Conservation (phyloP, 371 early-diverging fungal genomes). For the Catenaria anguillulae region DNA sequence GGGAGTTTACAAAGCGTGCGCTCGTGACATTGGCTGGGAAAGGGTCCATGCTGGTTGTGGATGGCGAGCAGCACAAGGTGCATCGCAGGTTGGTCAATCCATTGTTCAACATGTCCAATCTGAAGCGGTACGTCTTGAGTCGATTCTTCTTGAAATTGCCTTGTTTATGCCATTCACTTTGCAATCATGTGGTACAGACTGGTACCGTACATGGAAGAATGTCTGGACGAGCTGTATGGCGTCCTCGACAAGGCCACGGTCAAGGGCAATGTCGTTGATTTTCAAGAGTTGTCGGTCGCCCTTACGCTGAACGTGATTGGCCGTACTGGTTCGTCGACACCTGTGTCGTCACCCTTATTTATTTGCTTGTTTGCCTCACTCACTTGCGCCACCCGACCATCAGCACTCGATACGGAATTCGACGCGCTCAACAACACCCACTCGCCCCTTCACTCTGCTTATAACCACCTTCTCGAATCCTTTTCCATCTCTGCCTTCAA, state of each 20-base stretch:
- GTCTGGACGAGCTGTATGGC: neutral
- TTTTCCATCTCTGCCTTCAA: neutral
- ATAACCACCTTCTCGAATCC: neutral
- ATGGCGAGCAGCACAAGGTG: neutral
- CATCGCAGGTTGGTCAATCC: neutral
- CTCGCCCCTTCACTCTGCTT: neutral
- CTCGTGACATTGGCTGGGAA: neutral
- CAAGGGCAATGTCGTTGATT: neutral
- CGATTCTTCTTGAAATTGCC: too few species aligned
- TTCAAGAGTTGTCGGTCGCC: neutral
- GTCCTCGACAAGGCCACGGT: neutral
- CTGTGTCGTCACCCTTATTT: too few species aligned
- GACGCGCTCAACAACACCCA: neutral
- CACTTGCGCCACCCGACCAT: too few species aligned
- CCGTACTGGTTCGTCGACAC: neutral
- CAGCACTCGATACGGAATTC: neutral
- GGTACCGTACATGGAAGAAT: neutral
- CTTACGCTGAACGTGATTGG: conserved; percentile 3
- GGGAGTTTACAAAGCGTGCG: neutral
- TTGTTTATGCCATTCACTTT: too few species aligned
- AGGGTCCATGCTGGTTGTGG: neutral
- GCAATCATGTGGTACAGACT: neutral
- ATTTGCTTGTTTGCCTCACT: too few species aligned
- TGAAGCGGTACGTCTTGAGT: neutral
- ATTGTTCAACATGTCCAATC: neutral